Base-by-base conservation (phyloP, 163 green algal species). In the Scenedesmus sp. region DNA sequence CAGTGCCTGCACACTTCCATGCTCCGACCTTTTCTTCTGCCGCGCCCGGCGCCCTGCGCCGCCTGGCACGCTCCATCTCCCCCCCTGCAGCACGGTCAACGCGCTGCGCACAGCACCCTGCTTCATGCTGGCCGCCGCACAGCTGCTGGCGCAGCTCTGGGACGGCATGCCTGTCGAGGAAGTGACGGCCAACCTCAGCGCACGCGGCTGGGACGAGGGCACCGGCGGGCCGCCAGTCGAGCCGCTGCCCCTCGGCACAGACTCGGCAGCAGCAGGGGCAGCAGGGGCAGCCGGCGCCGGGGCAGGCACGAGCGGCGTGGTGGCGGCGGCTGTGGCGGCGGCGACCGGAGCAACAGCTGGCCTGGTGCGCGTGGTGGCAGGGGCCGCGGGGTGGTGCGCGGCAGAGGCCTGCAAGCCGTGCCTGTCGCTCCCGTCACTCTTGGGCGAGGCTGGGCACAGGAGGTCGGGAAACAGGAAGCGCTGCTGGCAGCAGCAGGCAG, bases 131-230 rank as follows among this genome's bases (percentile, higher is more conserved):
- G 86, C 46, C 59, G 73, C 86, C 12, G 72, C 86, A 6, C 30
- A 56, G 49, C 73, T 90, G 35, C 86, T 90, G 86, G 44, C 49
- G 0, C 15, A 46, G 44, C 33, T 90, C 46, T 85, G 72, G 86
- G 86, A 90, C n/a, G 30, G 6, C 3, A 37, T 79, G 46, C 72
- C 86, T 44, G 49, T 49, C 0, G 46, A 76, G 33, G 46, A 90
- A 16, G 73, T 85, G 33, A 4, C 33, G 15, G 46, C 53, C 13
- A 46, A 85, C 65, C 65, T 76, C 30, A 51, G 26, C 81, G 49
- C 72, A 35, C 33, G 70, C 26, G 86, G 73, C 30, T 85, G 72
- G 73, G 33, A 65, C 33, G 86, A 83, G 24, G 49, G n/a, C 53
- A 90, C 73, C 16, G 86, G 86, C 30, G 86, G 49, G 30, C 86